phyloP scores from a whole-genome alignment of 2,329 filamentous ascomycete genomes.

The Phyllosticta citribraziliensis region DNA sequence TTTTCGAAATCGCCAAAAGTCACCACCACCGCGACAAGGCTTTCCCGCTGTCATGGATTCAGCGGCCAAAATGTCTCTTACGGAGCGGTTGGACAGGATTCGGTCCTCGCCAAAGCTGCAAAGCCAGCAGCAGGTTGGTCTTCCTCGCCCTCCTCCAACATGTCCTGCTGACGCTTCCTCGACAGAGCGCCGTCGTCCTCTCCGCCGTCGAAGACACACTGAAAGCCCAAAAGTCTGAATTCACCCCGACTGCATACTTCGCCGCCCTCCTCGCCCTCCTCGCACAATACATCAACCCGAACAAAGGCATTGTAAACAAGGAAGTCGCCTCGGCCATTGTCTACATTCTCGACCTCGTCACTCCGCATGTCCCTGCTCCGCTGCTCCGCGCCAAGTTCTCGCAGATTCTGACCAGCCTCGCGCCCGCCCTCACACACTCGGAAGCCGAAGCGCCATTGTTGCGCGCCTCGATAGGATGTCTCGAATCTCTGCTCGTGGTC shows the following conservation, averaged over 20 bases:
- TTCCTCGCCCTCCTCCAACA: background rate
- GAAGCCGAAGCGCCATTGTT: slow-evolving; percentile 83
- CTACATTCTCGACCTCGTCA: slow-evolving; percentile 90
- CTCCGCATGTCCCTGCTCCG: slow-evolving; percentile 71
- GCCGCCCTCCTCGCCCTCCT: slow-evolving; percentile 87
- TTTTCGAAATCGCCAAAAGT: background rate
- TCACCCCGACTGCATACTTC: slow-evolving; percentile 86
- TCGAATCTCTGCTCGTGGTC: slow-evolving; percentile 82
- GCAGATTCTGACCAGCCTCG: slow-evolving; percentile 79
- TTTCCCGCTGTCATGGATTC: background rate
- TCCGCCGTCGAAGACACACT: slow-evolving; percentile 89
- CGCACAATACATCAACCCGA: slow-evolving; percentile 58
- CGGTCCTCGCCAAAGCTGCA: slow-evolving; percentile 84
- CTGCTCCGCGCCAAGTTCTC: slow-evolving; percentile 92
- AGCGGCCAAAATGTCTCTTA: slow-evolving; percentile 47
- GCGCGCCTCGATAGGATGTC: slow-evolving; percentile 78
- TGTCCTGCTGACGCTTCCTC: slow-evolving; percentile 9
- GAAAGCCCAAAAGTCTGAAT: slow-evolving; percentile 72
- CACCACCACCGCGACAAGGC: background rate
- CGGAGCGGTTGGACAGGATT: slow-evolving; percentile 94
- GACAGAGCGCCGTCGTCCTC: slow-evolving; percentile 72
- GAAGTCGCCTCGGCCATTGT: slow-evolving; percentile 79
- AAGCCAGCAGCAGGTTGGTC: slow-evolving; percentile 77
- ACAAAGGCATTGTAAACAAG: slow-evolving; percentile 60
- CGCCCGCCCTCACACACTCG: slow-evolving; percentile 67